Base-by-base conservation (phyloP, 306 rosid species). In the Ammopiptanthus mongolicus region DNA sequence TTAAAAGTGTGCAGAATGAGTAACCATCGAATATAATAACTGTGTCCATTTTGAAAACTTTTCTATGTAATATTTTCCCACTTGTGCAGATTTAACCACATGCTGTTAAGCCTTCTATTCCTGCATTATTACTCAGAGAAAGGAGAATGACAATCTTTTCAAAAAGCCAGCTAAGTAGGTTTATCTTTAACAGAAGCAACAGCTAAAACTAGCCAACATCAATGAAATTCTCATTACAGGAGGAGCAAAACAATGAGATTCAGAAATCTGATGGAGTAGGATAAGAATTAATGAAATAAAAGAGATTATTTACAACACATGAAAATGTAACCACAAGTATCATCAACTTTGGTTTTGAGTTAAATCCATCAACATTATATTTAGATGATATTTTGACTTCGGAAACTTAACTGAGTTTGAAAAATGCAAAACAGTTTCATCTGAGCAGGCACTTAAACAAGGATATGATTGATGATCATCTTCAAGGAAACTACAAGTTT, bases 1-100 rank as follows among this genome's bases (percentile, higher is more conserved):
- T 75, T 78, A 65, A 28, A 28, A 14, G 50, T 55, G 72, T 41
- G 75, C 65, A 61, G 65, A 74, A 63, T 50, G 25, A 59, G 58
- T 25, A 61, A 21, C 34, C 34, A 19, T 29, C 58, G 28, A 8
- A 63, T 48, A 15, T n/a, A 15, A 59, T 29, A 59, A 50, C 42
- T 39, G 28, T 13, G 5, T n/a, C 19, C 33, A 15, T 5, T 58
- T 29, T 28, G 37, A 53, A 51, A 23, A 69, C 8, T 15, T 7
- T 23, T 58, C 58, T 37, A 58, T 50, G 47, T 51, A 44, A 69
- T 48, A 68, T 47, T 33, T 13, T 60, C 44, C 61, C 67, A 52
- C 70, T 69, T 17, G 25, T 14, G 53, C 41, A 11, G 14, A 69
- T 61, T 65, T 42, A 6, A 51, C 48, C 14, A 25, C 39, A 19